phyloP scores from a whole-genome alignment of 352 stramenopile species.

The Sclerospora graminicola region DNA sequence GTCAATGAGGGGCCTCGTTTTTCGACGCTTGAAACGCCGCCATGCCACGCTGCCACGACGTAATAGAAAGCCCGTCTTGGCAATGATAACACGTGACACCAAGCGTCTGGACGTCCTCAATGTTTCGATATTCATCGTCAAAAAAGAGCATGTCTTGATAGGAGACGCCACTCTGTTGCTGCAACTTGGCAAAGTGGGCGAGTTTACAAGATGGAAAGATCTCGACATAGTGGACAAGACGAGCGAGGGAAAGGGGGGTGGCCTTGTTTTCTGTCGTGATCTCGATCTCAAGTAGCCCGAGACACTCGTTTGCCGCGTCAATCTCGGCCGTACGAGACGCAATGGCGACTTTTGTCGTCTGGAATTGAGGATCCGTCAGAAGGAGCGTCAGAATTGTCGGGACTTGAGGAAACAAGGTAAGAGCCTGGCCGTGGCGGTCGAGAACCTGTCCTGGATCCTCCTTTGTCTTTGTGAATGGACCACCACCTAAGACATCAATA shows the following conservation, averaged over 20 bases:
- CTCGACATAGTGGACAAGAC: constrained; percentile 45
- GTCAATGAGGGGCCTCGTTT: too few species aligned
- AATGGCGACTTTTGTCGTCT: constrained; percentile 30
- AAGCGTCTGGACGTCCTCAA: constrained; percentile 42
- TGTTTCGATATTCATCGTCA: constrained; percentile 87
- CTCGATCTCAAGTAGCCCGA: constrained; percentile 28
- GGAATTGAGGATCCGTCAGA: constrained; percentile 55
- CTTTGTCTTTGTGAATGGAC: constrained; percentile 46
- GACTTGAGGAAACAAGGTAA: too few species aligned
- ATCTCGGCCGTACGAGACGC: constrained; percentile 64
- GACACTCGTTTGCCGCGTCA: constrained; percentile 61
- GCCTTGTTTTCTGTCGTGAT: too few species aligned
- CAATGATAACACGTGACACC: constrained; percentile 75
- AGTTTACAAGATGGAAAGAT: constrained; percentile 78
- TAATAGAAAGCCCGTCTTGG: constrained; percentile 48
- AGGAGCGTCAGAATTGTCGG: constrained; percentile 13
- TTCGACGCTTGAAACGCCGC: constrained; percentile 39
- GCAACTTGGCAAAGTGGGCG: constrained; percentile 86
- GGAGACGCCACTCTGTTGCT: constrained; percentile 69
- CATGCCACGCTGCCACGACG: constrained; percentile 55
- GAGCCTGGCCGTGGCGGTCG: too few species aligned
- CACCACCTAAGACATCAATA: constrained; percentile 57
- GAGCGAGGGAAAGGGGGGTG: too few species aligned
- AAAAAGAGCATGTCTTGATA: constrained; percentile 96
- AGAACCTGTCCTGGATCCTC: too few species aligned